Evolutionary conservation across 2,329 filamentous ascomycete genomes (phyloP).

Genomic region (Colletotrichum eleusines): DNA sequence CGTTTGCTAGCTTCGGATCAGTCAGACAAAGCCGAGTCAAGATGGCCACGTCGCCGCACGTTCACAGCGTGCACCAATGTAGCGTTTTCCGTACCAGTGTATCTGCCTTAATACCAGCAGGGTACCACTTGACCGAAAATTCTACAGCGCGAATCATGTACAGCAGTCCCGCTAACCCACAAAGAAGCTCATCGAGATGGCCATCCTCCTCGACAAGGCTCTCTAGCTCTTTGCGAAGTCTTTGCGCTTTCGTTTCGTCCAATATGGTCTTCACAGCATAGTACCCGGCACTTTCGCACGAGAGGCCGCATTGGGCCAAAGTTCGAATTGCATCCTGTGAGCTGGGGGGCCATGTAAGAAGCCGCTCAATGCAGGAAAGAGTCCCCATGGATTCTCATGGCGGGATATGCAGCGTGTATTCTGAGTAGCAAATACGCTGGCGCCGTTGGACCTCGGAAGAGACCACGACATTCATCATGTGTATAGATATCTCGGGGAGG

Average conservation of each 20-base stretch:
- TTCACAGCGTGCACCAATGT: constrained; percentile 78
- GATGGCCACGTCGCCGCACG: constrained; percentile 74
- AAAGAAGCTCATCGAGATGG: constrained; percentile 68
- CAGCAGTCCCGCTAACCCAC: constrained; percentile 75
- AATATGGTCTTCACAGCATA: constrained; percentile 57
- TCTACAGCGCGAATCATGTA: constrained; percentile 75
- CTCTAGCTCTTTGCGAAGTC: constrained; percentile 44
- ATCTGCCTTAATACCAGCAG: too few species aligned
- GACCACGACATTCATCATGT: constrained; percentile 55
- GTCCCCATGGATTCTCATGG: constrained; percentile 56
- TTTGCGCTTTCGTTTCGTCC: constrained; percentile 55
- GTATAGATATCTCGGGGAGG: constrained; percentile 53
- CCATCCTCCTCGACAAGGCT: constrained; percentile 49
- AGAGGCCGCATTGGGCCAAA: constrained; percentile 61
- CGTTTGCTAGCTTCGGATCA: constrained; percentile 64
- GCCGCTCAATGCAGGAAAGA: constrained; percentile 59
- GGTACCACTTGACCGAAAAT: too few species aligned
- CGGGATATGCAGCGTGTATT: constrained; percentile 58
- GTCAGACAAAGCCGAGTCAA: constrained; percentile 75
- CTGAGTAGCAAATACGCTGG: constrained; percentile 66
- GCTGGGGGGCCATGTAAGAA: constrained; percentile 58
- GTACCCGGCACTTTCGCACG: constrained; percentile 60
- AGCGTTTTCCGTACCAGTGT: constrained; percentile 72
- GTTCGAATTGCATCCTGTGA: constrained; percentile 54
- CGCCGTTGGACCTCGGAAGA: constrained; percentile 67